Evolutionary conservation across 306 rosid genomes (phyloP), one percentile per base, ranked within the genome.

Genomic region (Fagus sylvatica): DNA sequence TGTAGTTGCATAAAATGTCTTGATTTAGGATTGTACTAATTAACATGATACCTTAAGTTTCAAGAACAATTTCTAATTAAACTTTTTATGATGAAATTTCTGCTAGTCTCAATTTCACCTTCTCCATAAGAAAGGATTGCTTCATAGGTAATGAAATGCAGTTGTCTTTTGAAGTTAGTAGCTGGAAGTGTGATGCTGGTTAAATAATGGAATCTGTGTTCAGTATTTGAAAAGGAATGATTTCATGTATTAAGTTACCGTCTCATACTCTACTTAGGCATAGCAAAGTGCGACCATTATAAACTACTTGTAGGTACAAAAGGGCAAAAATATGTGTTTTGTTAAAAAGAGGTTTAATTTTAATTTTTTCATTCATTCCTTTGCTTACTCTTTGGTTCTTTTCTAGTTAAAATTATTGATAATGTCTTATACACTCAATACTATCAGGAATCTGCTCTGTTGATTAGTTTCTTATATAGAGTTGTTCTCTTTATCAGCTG

Each of bases 391-490:
- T 6, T 61, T 11, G n/a, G 7, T 12, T 61, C 40, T 28, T 32
- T 30, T 36, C 15, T 57, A 28, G 4, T 15, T 34, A 62, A 34
- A 6, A 12, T 12, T 62, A 62, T 62, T 36, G 22, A 62, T 62
- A 10, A 6, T 62, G 6, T 36, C 7, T 34, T 6, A 12, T 34
- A n/a, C 13, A 34, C 22, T 33, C 42, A 62, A 62, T 13, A 5
- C 33, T 36, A 62, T 33, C 43, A 34, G 43, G n/a, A 33, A 62
- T 62, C 69, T 62, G 43, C 69, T 62, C 69, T 62, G 37, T 48
- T 76, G 59, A 69, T 82, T 76, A 55, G 66, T 53, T 78, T 77
- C 75, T 46, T 59, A 73, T 66, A 53, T 66, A 34, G 51, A 12
- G 48, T 59, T 36, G 19, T 41, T 77, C 67, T n/a, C 73, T 78